phyloP scores from a whole-genome alignment of 2,329 filamentous ascomycete genomes.

The Biscogniauxia marginata region DNA sequence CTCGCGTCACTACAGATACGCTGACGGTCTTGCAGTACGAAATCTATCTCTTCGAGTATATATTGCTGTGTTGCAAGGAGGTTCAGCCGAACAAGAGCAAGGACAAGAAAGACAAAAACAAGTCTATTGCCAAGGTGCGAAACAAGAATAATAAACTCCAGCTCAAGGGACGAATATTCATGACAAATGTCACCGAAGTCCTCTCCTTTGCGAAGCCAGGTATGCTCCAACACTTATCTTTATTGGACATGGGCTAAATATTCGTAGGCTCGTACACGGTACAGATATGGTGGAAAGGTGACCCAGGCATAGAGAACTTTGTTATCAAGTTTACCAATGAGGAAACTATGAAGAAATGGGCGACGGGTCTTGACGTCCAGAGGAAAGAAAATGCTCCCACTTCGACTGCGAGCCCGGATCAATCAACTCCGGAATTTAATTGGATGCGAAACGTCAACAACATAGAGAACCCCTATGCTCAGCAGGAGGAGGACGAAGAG shows the following conservation, averaged over 20 bases:
- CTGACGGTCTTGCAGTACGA: slow-evolving; percentile 66
- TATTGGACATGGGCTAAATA: slow-evolving; percentile 6
- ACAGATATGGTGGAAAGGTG: slow-evolving; percentile 98
- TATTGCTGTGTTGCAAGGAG: slow-evolving; percentile 96
- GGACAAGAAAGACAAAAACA: slow-evolving; percentile 69
- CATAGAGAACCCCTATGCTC: slow-evolving; percentile 79
- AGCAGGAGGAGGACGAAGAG: slow-evolving; percentile 62
- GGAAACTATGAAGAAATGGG: slow-evolving; percentile 92
- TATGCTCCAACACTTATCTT: slow-evolving; percentile 44
- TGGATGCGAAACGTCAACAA: slow-evolving; percentile 70
- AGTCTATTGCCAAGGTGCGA: slow-evolving; percentile 55
- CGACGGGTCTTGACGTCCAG: slow-evolving; percentile 73
- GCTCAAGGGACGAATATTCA: slow-evolving; percentile 95
- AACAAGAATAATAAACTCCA: slow-evolving; percentile 80
- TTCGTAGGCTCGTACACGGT: slow-evolving; percentile 80
- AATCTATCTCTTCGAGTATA: slow-evolving; percentile 95
- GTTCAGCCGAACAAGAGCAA: slow-evolving; percentile 79
- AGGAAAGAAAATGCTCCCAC: slow-evolving; percentile 60
- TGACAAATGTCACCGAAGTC: slow-evolving; percentile 98
- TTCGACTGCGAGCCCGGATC: slow-evolving; percentile 45
- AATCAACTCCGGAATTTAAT: slow-evolving; percentile 68
- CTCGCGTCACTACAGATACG: slow-evolving; percentile 11
- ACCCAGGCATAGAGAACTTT: slow-evolving; percentile 93
- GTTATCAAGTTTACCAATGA: slow-evolving; percentile 91
- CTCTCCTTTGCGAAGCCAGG: slow-evolving; percentile 83